phyloP scores from a whole-genome alignment of 2,329 filamentous ascomycete genomes.

The Colletotrichum orchidophilum region DNA sequence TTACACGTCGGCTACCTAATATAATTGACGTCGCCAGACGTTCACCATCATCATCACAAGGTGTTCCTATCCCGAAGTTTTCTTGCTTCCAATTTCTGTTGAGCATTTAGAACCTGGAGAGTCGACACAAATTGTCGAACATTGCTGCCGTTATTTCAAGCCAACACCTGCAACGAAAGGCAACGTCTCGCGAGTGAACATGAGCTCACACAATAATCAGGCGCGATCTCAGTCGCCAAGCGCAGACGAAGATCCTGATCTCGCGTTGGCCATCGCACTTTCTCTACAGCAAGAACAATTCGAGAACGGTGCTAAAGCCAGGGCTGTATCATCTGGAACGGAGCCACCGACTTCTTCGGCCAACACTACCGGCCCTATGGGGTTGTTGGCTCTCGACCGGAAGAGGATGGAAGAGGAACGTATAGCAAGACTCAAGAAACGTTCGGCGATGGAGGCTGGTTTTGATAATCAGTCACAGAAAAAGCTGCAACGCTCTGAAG shows the following conservation, averaged over 20 bases:
- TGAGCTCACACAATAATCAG: not conserved
- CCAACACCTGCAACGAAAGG: not conserved
- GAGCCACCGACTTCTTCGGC: not conserved
- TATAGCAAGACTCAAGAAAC: slow-evolving; percentile 74
- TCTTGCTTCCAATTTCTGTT: not conserved
- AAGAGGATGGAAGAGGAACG: slow-evolving; percentile 89
- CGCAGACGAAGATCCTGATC: slow-evolving; percentile 65
- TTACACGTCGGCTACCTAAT: not conserved
- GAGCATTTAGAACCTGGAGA: not conserved
- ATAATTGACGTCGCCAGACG: slow-evolving; percentile 1
- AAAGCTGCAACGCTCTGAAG: slow-evolving; percentile 31
- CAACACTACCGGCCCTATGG: slow-evolving; percentile 37
- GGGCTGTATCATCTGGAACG: not conserved
- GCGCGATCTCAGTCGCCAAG: slow-evolving; percentile 3
- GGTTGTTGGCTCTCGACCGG: slow-evolving; percentile 71
- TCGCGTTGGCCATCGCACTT: slow-evolving; percentile 69
- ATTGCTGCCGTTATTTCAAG: not conserved
- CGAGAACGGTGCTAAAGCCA: not conserved
- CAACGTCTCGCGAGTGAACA: not conserved
- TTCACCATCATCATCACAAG: not conserved
- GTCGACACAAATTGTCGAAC: not conserved
- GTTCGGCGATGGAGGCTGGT: slow-evolving; percentile 30
- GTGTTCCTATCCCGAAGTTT: not conserved
- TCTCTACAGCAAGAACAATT: slow-evolving; percentile 53
- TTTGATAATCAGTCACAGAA: slow-evolving; percentile 32